Conservation (phyloP, 805 yeast species). For the Candida vartiovaarae region DNA sequence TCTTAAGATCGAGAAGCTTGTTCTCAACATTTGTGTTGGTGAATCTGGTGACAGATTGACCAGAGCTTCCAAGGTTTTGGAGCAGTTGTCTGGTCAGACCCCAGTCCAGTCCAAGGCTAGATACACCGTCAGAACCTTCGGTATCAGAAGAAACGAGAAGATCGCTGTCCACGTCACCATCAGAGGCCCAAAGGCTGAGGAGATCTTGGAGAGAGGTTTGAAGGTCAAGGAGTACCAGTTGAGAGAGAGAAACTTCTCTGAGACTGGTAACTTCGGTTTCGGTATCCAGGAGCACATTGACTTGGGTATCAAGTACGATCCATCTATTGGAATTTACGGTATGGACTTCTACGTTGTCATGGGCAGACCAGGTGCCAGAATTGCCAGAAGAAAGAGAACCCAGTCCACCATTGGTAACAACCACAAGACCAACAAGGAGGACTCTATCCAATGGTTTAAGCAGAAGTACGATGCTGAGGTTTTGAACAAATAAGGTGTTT, state of each 20-base stretch:
- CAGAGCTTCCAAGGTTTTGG: conserved; percentile 99
- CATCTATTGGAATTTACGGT: conserved; percentile 99
- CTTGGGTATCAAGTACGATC: conserved; percentile 99
- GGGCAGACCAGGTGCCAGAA: conserved; percentile 99
- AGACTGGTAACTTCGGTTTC: conserved; percentile 99
- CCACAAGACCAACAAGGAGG: conserved; percentile 90
- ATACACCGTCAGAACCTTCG: conserved; percentile 99
- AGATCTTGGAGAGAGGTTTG: conserved; percentile 98
- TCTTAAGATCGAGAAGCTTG: conserved; percentile 97
- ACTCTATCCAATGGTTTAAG: conserved; percentile 98
- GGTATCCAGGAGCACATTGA: conserved; percentile 99
- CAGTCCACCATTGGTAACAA: conserved; percentile 81
- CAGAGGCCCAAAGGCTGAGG: conserved; percentile 99
- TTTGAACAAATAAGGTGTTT: conserved; percentile 56
- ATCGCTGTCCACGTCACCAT: conserved; percentile 98
- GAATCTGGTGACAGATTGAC: conserved; percentile 99
- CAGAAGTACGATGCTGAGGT: conserved; percentile 99
- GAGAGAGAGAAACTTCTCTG: conserved; percentile 89
- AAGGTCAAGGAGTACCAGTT: conserved; percentile 99
- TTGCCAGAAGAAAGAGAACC: conserved; percentile 97
- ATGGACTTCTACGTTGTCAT: conserved; percentile 99
- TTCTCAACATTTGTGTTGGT: conserved; percentile 99
- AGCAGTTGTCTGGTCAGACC: conserved; percentile 99
- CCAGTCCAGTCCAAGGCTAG: conserved; percentile 99
- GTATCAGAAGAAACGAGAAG: conserved; percentile 99